Percentiles rank a stretch among this genome's conserved stretches.
These are phyloP conservation scores for Obba rivulosa DNA, from an alignment of 768 basidiomycete species.

Conservation along the genomic window DNA sequence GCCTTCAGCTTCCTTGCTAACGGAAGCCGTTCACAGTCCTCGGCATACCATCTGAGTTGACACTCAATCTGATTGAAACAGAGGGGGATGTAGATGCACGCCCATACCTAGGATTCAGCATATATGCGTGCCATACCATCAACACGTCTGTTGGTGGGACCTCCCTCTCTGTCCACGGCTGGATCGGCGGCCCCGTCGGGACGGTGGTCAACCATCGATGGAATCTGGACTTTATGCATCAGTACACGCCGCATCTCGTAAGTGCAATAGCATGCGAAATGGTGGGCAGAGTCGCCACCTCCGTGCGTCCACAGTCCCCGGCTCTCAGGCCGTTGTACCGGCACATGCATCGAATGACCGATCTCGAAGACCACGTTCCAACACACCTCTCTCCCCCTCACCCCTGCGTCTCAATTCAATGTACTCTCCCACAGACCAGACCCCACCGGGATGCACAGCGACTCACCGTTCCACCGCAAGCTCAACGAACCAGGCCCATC, in stretches of 20 bases:
- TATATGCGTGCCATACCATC: slow-evolving; percentile 40
- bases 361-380: too few relatives aligned
- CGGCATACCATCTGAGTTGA: slow-evolving; percentile 18
- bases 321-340: too few relatives aligned
- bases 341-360: too few relatives aligned
- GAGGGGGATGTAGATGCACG: not conserved
- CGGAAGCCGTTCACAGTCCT: slow-evolving; percentile 16
- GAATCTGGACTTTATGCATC: slow-evolving; percentile 22
- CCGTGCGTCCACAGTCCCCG: too few relatives aligned
- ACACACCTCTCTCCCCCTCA: too few relatives aligned
- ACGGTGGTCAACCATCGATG: slow-evolving; percentile 25
- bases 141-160: slow-evolving; percentile 35
- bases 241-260: not conserved
- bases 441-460: not conserved
- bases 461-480: slow-evolving; percentile 33
- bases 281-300: too few relatives aligned
- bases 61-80: too few relatives aligned
- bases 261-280: too few relatives aligned
- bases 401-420: too few relatives aligned
- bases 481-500: slow-evolving; percentile 37
- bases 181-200: slow-evolving; percentile 9
- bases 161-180: slow-evolving; percentile 19
- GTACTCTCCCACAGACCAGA: too few relatives aligned
- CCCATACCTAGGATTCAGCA: slow-evolving; percentile 32
- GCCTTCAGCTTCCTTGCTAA: slow-evolving; percentile 1